A percentile compares a stretch with the other conserved stretches of the same genome.
Evolutionary conservation across 2,329 filamentous ascomycete species (phyloP).

Genomic region (Sporothrix humicola): DNA sequence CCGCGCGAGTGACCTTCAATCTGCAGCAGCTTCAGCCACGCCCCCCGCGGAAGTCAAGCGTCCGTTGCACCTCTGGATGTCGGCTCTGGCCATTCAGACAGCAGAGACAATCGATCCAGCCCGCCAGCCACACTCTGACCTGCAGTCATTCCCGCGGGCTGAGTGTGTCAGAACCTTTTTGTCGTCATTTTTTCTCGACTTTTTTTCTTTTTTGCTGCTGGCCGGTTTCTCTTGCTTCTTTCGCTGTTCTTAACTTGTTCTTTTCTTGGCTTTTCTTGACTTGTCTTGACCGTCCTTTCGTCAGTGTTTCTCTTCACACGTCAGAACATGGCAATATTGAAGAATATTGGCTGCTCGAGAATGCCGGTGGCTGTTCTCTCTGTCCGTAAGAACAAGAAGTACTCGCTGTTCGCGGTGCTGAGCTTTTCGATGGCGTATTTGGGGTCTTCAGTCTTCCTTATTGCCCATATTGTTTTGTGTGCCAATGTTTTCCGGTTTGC

Average conservation of each 20-base stretch:
- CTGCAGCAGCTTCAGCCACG: slow-evolving; percentile 22
- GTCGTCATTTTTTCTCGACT: background rate
- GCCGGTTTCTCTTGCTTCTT: background rate
- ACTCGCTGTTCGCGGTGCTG: background rate
- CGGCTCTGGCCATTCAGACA: slow-evolving; percentile 19
- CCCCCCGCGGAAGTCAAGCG: slow-evolving; percentile 1
- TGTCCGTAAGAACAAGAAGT: too few species aligned
- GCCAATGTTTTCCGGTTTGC: background rate
- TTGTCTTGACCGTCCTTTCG: background rate
- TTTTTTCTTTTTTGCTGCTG: background rate
- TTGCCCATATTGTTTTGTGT: background rate
- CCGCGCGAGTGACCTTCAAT: background rate
- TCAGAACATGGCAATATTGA: background rate
- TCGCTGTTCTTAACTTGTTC: background rate
- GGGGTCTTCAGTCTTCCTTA: background rate
- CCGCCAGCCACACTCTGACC: slow-evolving; percentile 17
- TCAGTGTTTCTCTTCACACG: background rate
- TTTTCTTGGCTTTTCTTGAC: background rate
- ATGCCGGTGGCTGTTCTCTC: background rate
- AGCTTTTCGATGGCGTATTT: background rate
- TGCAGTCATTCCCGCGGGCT: slow-evolving; percentile 24
- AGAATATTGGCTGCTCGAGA: background rate
- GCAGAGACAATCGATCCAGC: background rate
- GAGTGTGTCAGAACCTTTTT: slow-evolving; percentile 16
- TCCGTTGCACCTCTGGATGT: background rate